Evolutionary conservation across 164 flowering plant species (phyloP).

Genomic region (Echeveria elegans): DNA sequence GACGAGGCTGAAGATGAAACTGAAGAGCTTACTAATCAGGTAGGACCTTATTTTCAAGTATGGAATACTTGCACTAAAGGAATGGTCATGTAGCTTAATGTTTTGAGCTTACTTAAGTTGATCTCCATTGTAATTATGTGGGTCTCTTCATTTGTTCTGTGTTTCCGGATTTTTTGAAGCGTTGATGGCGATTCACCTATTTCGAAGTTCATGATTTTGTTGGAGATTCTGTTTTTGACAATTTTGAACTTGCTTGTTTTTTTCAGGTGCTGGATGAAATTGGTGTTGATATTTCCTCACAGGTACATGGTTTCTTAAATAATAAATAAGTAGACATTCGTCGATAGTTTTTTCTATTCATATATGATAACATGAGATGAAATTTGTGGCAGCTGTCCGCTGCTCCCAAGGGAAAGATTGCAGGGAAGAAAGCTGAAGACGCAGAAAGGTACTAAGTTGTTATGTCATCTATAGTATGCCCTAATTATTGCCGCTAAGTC

Average conservation of each 20-base stretch:
- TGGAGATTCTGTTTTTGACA: not conserved
- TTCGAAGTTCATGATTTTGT: not conserved
- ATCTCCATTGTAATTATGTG: not conserved
- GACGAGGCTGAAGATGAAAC: conserved; percentile 97
- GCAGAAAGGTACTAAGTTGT: conserved; percentile 70
- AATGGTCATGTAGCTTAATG: not conserved
- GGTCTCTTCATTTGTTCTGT: too few species aligned
- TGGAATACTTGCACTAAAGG: not conserved
- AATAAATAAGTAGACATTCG: not conserved
- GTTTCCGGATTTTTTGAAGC: not conserved
- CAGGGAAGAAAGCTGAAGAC: conserved; percentile 50
- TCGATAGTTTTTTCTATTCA: not conserved
- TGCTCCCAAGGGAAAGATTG: conserved; percentile 74
- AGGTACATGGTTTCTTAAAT: conserved; percentile 47
- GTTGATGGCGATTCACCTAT: not conserved
- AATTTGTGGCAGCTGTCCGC: conserved; percentile 57
- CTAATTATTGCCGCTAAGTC: not conserved
- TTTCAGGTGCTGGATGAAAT: conserved; percentile 92
- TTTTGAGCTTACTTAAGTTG: not conserved
- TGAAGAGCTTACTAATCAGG: conserved; percentile 95
- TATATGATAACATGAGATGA: conserved; percentile 14
- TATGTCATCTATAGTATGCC: not conserved
- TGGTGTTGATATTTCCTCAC: conserved; percentile 91
- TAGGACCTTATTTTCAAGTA: conserved; percentile 12
- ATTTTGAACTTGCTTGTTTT: not conserved